Evolutionary conservation across 2,329 filamentous ascomycete genomes (phyloP), one percentile per base, ranked within the genome.

Genomic region (Calonectria henricotiae): DNA sequence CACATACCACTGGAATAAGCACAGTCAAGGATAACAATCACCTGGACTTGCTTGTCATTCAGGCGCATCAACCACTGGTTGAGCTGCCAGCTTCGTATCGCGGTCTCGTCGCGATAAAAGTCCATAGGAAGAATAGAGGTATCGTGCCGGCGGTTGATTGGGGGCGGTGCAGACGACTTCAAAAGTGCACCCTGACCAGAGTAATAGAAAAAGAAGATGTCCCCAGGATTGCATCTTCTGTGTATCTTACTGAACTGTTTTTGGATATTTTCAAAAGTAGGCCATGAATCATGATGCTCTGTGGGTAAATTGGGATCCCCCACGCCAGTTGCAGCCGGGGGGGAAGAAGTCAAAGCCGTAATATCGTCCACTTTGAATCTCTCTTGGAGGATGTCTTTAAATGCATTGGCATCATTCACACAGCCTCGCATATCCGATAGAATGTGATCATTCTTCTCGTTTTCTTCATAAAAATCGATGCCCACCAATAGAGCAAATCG

Each of bases 141-240:
- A 12, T 71, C 69, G 37, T 43, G 23, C 41, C 9, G 46, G 65
- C 9, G 46, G 65, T 35, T 37, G 61, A 4, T 15, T 51, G 13
- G 69, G 65, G 17, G 65, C 55, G 4, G 30, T 25, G 2, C 13
- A 3, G n/a, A 32, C 62, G 11, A 35, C 46, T 20, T 37, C 20
- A 2, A 71, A 62, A 27, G 47, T 61, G 13, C 51, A 20, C 65
- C 61, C 13, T 71, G 61, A 30, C 69, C 69, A 12, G 65, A 71
- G 49, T 65, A 71, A 37, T 71, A 61, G 11, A 71, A 68, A 44
- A 65, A 71, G 54, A 71, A 68, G 5, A 71, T 39, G 23, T 71
- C 69, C 5, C 65, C 69, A 7, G 44, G 39, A 7, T 47, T 30
- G 5, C 30, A 44, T 5, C 39, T 27, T 12, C 39, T 32, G 39